Evolutionary conservation across 1,284 basidiomycete genomes (phyloP).

Genomic region (Trichosporon faecale): DNA sequence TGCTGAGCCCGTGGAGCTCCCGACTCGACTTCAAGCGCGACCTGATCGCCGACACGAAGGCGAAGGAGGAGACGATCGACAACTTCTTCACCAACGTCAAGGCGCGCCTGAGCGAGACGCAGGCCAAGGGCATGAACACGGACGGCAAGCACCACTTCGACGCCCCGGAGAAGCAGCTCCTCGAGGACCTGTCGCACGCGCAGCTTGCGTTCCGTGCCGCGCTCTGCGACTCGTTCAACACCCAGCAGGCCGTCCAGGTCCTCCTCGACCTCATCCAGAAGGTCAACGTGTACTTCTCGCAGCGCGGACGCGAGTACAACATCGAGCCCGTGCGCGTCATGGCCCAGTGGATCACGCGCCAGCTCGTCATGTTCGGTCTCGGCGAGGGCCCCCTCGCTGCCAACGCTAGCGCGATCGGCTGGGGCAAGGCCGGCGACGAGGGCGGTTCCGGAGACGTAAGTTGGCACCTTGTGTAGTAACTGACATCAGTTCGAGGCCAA

Average conservation of each 20-base stretch:
- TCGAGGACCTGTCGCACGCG: conserved; percentile 64
- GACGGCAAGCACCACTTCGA: conserved; percentile 57
- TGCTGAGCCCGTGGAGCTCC: conserved; percentile 86
- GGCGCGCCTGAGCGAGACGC: conserved; percentile 61
- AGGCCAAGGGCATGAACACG: conserved; percentile 37
- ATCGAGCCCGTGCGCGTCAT: conserved; percentile 68
- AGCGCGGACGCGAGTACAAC: conserved; percentile 56
- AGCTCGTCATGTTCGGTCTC: conserved; percentile 93
- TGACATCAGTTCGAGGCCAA: conserved; percentile 68
- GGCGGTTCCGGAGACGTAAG: conserved; percentile 60
- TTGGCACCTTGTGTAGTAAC: conserved; percentile 24
- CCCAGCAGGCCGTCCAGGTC: conserved; percentile 73
- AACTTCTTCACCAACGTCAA: conserved; percentile 92
- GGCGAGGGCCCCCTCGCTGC: conserved; percentile 63
- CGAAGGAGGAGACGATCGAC: conserved; percentile 81
- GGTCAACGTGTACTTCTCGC: conserved; percentile 80
- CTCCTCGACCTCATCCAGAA: conserved; percentile 81
- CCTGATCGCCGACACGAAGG: conserved; percentile 78
- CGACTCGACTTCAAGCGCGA: conserved; percentile 94
- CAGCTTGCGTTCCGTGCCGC: conserved; percentile 81
- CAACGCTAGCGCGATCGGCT: conserved; percentile 51
- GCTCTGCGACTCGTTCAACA: conserved; percentile 97
- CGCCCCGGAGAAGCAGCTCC: conserved; percentile 64
- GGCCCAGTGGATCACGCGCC: conserved; percentile 79
- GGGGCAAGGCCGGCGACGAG: conserved; percentile 52